A percentile compares a stretch with the other conserved stretches of the same genome.
These are phyloP conservation scores for Russula sp. DNA, from an alignment of 768 basidiomycete genomes.

Conservation along the genomic window DNA sequence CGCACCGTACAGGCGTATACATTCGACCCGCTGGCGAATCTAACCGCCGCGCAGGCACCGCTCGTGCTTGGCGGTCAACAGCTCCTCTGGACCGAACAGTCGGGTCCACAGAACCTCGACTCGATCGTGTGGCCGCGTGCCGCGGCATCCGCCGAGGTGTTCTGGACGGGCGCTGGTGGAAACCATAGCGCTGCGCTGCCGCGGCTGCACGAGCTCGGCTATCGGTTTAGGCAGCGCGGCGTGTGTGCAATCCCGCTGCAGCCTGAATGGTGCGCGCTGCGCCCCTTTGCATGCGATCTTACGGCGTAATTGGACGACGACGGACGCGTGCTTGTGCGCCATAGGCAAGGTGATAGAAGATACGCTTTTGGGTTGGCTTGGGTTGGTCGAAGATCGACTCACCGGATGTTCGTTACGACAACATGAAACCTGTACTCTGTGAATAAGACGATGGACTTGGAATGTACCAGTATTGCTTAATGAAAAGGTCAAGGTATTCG, in stretches of 20 bases:
- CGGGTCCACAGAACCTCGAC: slow-evolving; percentile 62
- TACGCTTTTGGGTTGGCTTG: no score
- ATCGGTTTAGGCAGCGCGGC: slow-evolving; percentile 34
- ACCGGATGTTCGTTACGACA: no score
- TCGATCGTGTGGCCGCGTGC: slow-evolving; percentile 67
- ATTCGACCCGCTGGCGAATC: slow-evolving; percentile 62
- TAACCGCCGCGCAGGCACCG: slow-evolving; percentile 40
- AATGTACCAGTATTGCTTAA: no score
- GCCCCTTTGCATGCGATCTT: slow-evolving; percentile 24
- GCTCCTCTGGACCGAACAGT: slow-evolving; percentile 70
- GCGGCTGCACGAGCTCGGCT: slow-evolving; percentile 47
- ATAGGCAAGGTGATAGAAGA: no score
- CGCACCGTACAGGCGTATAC: slow-evolving; percentile 45
- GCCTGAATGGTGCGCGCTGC: slow-evolving; percentile 40
- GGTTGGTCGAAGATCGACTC: no score
- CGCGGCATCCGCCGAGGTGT: slow-evolving; percentile 66
- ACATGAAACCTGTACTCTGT: no score
- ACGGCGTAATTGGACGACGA: not conserved
- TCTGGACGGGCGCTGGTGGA: slow-evolving; percentile 55
- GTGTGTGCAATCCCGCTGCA: slow-evolving; percentile 34
- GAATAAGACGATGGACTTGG: no score
- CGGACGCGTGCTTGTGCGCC: no score
- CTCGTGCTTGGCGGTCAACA: slow-evolving; percentile 71
- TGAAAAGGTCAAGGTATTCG: no score
- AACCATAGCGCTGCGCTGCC: slow-evolving; percentile 43